These are phyloP conservation scores for Cryphonectria nitschkei DNA, from an alignment of 2,329 filamentous ascomycete species.

Conservation along the genomic window DNA sequence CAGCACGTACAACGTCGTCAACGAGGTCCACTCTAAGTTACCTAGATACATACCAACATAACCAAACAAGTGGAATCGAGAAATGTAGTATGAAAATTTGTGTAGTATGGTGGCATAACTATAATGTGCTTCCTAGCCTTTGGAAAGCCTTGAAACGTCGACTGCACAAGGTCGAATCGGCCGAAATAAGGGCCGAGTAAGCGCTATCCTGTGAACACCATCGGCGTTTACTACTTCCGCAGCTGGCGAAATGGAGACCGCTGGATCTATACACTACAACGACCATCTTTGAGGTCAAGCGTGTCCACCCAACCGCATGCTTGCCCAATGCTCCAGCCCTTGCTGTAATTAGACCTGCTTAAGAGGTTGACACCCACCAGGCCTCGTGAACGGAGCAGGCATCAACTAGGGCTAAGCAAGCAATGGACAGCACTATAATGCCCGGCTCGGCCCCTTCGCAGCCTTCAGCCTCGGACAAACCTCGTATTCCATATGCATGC, in stretches of 20 bases:
- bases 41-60: too few species aligned
- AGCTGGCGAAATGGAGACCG: background rate
- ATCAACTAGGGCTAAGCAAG: background rate
- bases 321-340: too few species aligned
- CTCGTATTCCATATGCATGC: slow-evolving; percentile 52
- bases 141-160: background rate
- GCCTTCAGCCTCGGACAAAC: slow-evolving; percentile 27
- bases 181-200: background rate
- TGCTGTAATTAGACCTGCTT: too few species aligned
- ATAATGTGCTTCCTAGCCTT: too few species aligned
- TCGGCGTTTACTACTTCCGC: slow-evolving; percentile 10
- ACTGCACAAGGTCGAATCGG: background rate
- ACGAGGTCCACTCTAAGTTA: too few species aligned
- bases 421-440: slow-evolving; percentile 6
- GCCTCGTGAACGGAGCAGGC: background rate
- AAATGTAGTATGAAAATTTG: too few species aligned
- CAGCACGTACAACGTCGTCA: too few species aligned
- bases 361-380: background rate
- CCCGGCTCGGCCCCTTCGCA: background rate
- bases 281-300: background rate
- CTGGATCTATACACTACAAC: too few species aligned
- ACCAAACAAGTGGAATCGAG: too few species aligned
- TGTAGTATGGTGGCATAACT: too few species aligned
- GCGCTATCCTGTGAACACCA: background rate
- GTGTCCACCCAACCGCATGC: background rate